phyloP scores from a whole-genome alignment of 2,329 filamentous ascomycete genomes.

The Fusarium aywerte region DNA sequence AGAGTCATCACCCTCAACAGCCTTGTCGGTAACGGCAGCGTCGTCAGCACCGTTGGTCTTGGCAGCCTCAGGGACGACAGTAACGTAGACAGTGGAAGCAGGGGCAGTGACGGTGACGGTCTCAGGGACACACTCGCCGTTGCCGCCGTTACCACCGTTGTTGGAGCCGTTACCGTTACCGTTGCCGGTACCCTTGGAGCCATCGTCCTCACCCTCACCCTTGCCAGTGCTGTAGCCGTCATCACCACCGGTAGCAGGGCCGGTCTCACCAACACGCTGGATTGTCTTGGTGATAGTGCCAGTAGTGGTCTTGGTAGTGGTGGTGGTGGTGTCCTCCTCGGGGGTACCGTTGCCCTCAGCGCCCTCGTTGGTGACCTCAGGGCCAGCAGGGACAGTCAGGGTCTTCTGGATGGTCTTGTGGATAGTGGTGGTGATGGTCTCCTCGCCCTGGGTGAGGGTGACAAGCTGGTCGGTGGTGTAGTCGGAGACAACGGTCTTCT shows the following conservation, averaged over 20 bases:
- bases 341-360: slow-evolving; percentile 37
- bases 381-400: slow-evolving; percentile 45
- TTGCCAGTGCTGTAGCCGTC: slow-evolving; percentile 35
- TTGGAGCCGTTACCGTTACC: slow-evolving; percentile 24
- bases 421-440: slow-evolving; percentile 57
- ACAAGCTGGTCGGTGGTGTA: slow-evolving; percentile 49
- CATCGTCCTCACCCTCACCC: slow-evolving; percentile 4
- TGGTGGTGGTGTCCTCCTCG: slow-evolving; percentile 52
- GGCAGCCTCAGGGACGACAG: slow-evolving; percentile 42
- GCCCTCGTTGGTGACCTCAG: slow-evolving; percentile 29
- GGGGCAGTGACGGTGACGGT: slow-evolving; percentile 49
- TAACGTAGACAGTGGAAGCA: slow-evolving; percentile 53
- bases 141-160: slow-evolving; percentile 8
- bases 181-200: slow-evolving; percentile 23
- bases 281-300: slow-evolving; percentile 52
- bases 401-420: slow-evolving; percentile 57
- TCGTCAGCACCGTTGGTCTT: slow-evolving; percentile 37
- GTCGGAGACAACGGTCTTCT: slow-evolving; percentile 43
- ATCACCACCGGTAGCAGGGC: slow-evolving; percentile 36
- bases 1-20: slow-evolving; percentile 17
- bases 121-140: slow-evolving; percentile 36
- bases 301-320: slow-evolving; percentile 53
- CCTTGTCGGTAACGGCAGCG: slow-evolving; percentile 40
- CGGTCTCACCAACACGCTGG: slow-evolving; percentile 42
- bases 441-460: slow-evolving; percentile 52